Evolutionary conservation across 164 flowering plant genomes (phyloP), one percentile per base, ranked within the genome.

Genomic region (Protea cynaroides): DNA sequence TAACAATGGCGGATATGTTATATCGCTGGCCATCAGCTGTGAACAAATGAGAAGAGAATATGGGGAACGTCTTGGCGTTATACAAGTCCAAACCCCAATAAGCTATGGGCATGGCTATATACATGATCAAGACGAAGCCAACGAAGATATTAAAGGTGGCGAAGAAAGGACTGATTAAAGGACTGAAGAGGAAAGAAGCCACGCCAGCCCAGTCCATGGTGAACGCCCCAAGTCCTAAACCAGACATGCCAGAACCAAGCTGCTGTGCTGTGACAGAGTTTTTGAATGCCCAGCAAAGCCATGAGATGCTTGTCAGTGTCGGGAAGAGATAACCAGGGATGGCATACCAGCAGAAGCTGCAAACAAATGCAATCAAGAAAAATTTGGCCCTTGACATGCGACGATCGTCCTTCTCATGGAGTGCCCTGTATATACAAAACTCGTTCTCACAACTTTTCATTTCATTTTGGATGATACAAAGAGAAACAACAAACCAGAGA

Each of bases 231-330:
- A 81, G 63, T 19, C 81, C 84, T 2, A 81, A 65, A 58, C 84
- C 84, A 10, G 24, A 25, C 71, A 77, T 66, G n/a, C 84, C 84
- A 1, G 84, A 81, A 8, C 84, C 84, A 0, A 81, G 38, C 67
- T 81, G 84, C 53, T 81, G 82, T 11, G 78, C 82, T 0, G 79
- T 81, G 55, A 81, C 79, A 0, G 84, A 79, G 52, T 77, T 79
- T 53, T 81, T 64, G 66, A 79, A 79, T 47, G 49, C 73, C 79
- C 77, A 79, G 65, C 84, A 81, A 8, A 81, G 58, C 81, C 79
- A 72, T 46, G 84, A 81, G 29, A 81, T 57, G 65, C 63, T 79
- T 6, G 79, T 65, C 13, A 81, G 65, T 15, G 82, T 75, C 8
- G 77, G 22, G 66, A 81, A 81, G 50, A 81, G 72, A 72, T 75